Percentiles rank a stretch among this genome's conserved stretches.
Evolutionary conservation across 768 basidiomycete genomes (phyloP).

Genomic region (Rickenella mellea): DNA sequence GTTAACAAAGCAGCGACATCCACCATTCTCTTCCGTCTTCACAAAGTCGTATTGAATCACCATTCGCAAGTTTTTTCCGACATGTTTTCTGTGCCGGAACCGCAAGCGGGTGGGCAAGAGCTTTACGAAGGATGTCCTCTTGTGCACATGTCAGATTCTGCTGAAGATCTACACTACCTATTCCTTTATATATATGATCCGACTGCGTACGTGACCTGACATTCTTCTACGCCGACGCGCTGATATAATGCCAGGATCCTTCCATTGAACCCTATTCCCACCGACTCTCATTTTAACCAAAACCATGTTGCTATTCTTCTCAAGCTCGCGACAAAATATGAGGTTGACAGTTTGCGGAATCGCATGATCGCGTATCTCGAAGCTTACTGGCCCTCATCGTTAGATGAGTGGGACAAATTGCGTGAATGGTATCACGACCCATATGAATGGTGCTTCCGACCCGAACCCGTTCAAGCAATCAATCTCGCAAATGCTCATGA

Average conservation of each 20-base stretch:
- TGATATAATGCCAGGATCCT: too few relatives aligned
- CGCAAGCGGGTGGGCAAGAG: slow-evolving; percentile 8
- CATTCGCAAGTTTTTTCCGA: slow-evolving; percentile 10
- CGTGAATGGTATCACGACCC: not conserved
- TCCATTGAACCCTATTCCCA: too few relatives aligned
- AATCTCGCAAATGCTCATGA: too few relatives aligned
- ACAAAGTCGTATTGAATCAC: slow-evolving; percentile 8
- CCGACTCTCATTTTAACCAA: too few relatives aligned
- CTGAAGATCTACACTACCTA: slow-evolving; percentile 9
- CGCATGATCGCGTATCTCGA: slow-evolving; percentile 21
- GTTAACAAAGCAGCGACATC: too few relatives aligned
- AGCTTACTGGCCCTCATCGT: slow-evolving; percentile 23
- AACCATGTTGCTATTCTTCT: slow-evolving; percentile 19
- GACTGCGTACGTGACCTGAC: too few relatives aligned
- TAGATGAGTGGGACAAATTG: slow-evolving; percentile 14
- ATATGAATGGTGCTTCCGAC: too few relatives aligned
- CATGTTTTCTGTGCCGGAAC: slow-evolving; percentile 11
- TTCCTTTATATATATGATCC: slow-evolving; percentile 9
- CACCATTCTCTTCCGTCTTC: slow-evolving; percentile 8
- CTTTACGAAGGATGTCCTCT: slow-evolving; percentile 17
- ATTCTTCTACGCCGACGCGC: too few relatives aligned
- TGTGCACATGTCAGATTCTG: slow-evolving; percentile 14
- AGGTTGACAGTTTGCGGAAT: slow-evolving; percentile 21
- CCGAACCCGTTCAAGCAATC: too few relatives aligned
- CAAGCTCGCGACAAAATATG: slow-evolving; percentile 25